Evolutionary conservation across 2,329 filamentous ascomycete species (phyloP).

Genomic region (Lecanicillium sp.): DNA sequence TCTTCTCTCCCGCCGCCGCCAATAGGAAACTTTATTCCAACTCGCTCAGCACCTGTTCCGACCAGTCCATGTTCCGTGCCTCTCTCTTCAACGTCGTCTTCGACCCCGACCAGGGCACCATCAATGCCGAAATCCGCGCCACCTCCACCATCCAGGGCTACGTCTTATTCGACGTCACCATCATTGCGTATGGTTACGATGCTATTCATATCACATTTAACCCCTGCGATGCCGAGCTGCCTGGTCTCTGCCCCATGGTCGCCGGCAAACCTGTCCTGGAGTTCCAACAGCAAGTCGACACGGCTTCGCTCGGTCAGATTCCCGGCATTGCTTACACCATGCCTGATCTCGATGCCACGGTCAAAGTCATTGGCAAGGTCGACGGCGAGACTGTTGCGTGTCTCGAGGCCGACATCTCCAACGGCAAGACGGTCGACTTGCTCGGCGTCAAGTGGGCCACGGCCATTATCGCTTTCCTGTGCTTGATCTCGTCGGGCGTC

Average conservation of each 20-base stretch:
- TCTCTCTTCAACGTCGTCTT: constrained; percentile 75
- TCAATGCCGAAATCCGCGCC: constrained; percentile 64
- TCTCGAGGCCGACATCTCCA: constrained; percentile 79
- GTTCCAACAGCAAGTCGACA: constrained; percentile 55
- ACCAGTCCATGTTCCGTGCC: constrained; percentile 71
- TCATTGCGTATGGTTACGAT: constrained; percentile 70
- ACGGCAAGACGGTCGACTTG: constrained; percentile 86
- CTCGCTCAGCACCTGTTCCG: constrained; percentile 71
- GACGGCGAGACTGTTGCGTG: constrained; percentile 66
- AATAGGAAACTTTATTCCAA: constrained; percentile 62
- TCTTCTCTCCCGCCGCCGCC: constrained; percentile 39
- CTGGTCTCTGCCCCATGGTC: constrained; percentile 83
- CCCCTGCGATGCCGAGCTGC: constrained; percentile 60
- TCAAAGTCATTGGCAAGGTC: constrained; percentile 73
- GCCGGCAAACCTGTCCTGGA: constrained; percentile 69
- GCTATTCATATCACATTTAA: constrained; percentile 59
- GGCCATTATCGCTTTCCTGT: constrained; percentile 78
- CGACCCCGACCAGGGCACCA: constrained; percentile 59
- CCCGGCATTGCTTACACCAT: constrained; percentile 82
- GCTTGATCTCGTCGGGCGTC: constrained; percentile 75
- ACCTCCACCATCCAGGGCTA: constrained; percentile 69
- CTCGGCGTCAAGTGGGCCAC: constrained; percentile 83
- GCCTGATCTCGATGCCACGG: constrained; percentile 81
- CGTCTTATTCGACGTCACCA: constrained; percentile 61
- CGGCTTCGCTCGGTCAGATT: constrained; percentile 52